These are phyloP conservation scores for Casuarina glauca DNA, from an alignment of 306 rosid genomes.

Conservation along the genomic window DNA sequence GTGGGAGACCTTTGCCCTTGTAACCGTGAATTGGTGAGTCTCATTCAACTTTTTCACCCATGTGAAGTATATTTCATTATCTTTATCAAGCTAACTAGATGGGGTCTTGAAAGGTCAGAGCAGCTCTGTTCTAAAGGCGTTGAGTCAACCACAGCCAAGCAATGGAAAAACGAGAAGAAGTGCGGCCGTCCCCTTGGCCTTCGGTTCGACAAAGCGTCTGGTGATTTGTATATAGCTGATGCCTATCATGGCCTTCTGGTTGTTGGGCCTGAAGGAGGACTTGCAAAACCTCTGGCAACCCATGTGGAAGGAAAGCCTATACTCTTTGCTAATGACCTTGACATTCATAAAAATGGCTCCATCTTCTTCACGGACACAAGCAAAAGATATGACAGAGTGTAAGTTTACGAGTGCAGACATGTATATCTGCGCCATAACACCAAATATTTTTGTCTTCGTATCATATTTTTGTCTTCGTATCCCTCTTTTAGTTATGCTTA, in stretches of 20 bases:
- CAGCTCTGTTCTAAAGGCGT: constrained; percentile 64
- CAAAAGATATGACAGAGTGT: constrained; percentile 84
- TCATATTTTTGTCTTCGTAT: no score
- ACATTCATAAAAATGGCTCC: constrained; percentile 81
- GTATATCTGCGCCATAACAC: not conserved
- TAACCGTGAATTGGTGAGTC: constrained; percentile 69
- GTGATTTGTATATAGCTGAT: constrained; percentile 80
- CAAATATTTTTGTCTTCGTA: no score
- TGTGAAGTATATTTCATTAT: not conserved
- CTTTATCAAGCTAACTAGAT: not conserved
- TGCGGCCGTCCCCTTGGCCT: constrained; percentile 90
- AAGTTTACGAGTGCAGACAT: not conserved
- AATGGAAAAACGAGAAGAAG: constrained; percentile 82
- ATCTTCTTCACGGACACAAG: constrained; percentile 91
- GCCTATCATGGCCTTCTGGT: constrained; percentile 81
- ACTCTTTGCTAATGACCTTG: constrained; percentile 92
- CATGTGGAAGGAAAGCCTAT: constrained; percentile 73
- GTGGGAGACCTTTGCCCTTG: constrained; percentile 92
- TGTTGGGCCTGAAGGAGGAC: constrained; percentile 83
- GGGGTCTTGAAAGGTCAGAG: constrained; percentile 58
- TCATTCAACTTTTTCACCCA: not conserved
- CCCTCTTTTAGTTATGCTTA: no score
- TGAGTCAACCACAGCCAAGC: constrained; percentile 77
- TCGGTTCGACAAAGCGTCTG: constrained; percentile 67
- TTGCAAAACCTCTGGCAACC: constrained; percentile 67